Evolutionary conservation across 495 filamentous ascomycete genomes (phyloP).

Genomic region (Aspergillus carlsbadensis): DNA sequence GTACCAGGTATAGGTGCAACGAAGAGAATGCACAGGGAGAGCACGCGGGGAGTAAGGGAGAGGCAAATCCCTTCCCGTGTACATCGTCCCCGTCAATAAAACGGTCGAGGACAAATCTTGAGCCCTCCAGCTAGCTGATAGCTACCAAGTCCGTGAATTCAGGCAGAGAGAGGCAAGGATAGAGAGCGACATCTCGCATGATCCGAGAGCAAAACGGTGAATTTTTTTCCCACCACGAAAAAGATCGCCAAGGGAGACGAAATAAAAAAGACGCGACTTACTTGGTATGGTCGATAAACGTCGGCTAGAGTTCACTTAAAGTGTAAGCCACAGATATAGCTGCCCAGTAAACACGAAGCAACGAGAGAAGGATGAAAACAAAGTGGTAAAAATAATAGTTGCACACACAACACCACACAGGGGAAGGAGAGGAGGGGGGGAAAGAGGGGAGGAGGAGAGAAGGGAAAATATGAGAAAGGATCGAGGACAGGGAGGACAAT

Average conservation of each 20-base stretch:
- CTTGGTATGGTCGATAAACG: constrained; percentile 56
- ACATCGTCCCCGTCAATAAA: neutral
- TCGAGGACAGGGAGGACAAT: constrained; percentile 21
- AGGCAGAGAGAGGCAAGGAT: neutral
- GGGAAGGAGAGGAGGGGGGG: constrained; percentile 20
- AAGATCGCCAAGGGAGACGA: neutral
- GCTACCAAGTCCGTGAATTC: neutral
- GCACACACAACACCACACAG: constrained; percentile 3
- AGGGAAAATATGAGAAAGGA: constrained; percentile 13
- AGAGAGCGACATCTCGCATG: neutral
- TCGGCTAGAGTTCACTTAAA: constrained; percentile 38
- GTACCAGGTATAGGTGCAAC: constrained; percentile 4
- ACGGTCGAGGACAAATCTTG: no score
- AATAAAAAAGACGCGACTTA: constrained; percentile 37
- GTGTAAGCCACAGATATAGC: constrained; percentile 22
- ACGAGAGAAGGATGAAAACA: constrained; percentile 18
- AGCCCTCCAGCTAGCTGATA: no score
- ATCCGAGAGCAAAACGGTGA: neutral
- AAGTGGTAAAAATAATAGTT: constrained; percentile 13
- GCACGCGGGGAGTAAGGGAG: neutral
- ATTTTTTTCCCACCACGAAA: neutral
- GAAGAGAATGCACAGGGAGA: constrained; percentile 1
- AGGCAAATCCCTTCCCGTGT: neutral
- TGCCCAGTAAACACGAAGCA: constrained; percentile 12
- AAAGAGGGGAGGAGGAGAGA: constrained; percentile 16